phyloP scores from a whole-genome alignment of 78 protist species.

The Chrysochromulina tobinii region DNA sequence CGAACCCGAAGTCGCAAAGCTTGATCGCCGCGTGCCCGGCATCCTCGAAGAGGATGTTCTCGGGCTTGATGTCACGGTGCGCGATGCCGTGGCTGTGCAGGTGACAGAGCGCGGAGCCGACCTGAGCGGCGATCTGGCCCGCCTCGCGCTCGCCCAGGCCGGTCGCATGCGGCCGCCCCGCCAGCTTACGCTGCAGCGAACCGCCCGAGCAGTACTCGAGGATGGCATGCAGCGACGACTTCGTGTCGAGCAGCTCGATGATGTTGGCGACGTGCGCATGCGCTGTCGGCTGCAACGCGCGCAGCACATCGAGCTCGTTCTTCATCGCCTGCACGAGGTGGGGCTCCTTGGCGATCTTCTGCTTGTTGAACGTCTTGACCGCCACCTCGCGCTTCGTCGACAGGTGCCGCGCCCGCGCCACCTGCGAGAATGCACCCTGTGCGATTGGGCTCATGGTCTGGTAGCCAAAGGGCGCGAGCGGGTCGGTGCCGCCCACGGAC shows the following conservation, averaged over 20 bases:
- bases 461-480: not conserved
- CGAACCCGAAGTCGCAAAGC: constrained; percentile 46
- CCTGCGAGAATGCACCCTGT: not conserved
- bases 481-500: not conserved
- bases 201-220: constrained; percentile 39
- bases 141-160: constrained; percentile 67
- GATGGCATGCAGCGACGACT: not conserved
- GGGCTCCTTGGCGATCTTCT: not conserved
- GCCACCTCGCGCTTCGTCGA: constrained; percentile 11
- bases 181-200: not conserved
- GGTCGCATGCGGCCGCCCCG: not conserved
- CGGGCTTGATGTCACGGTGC: constrained; percentile 82
- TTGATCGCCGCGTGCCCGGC: constrained; percentile 65
- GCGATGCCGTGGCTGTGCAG: constrained; percentile 75
- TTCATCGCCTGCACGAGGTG: not conserved
- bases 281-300: not conserved
- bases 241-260: not conserved
- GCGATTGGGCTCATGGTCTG: not conserved
- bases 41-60: constrained; percentile 77
- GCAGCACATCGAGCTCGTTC: constrained; percentile 6
- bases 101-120: constrained; percentile 73
- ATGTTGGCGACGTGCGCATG: not conserved
- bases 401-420: not conserved
- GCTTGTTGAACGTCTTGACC: not conserved
- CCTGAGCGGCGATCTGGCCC: constrained; percentile 77